Evolutionary conservation across 805 yeast genomes (phyloP).

Genomic region (Millerozyma miso): DNA sequence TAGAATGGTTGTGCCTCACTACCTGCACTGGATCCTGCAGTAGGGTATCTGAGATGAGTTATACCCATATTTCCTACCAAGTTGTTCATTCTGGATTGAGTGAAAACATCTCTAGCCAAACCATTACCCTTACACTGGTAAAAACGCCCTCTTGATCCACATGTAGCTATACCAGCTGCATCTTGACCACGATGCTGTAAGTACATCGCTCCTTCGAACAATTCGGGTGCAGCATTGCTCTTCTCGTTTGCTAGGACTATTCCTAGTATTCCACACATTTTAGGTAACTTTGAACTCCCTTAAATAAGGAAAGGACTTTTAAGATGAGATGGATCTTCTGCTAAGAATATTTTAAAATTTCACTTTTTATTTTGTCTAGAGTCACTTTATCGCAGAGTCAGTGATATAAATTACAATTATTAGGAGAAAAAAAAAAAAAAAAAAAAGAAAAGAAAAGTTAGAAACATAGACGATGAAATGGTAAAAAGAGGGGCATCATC

Average conservation of each 20-base stretch:
- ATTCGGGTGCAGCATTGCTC: slow-evolving; percentile 77
- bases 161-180: slow-evolving; percentile 98
- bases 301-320: neutral
- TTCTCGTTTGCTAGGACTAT: slow-evolving; percentile 74
- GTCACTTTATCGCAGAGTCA: neutral
- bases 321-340: neutral
- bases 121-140: slow-evolving; percentile 99
- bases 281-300: neutral
- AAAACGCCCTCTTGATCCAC: slow-evolving; percentile 88
- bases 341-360: slow-evolving; percentile 1
- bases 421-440: neutral
- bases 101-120: slow-evolving; percentile 97
- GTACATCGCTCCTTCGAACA: slow-evolving; percentile 88
- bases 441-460: neutral
- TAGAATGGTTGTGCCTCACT: slow-evolving; percentile 98
- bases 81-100: slow-evolving; percentile 70
- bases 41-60: slow-evolving; percentile 92
- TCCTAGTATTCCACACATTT: slow-evolving; percentile 95
- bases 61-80: slow-evolving; percentile 93
- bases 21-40: slow-evolving; percentile 94
- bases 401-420: neutral
- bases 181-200: slow-evolving; percentile 98
- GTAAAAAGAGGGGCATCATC: no score
- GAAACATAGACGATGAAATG: no score
- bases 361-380: neutral